These are phyloP conservation scores for Phytophthora crassamura DNA, from an alignment of 352 stramenopile genomes.

Conservation along the genomic window DNA sequence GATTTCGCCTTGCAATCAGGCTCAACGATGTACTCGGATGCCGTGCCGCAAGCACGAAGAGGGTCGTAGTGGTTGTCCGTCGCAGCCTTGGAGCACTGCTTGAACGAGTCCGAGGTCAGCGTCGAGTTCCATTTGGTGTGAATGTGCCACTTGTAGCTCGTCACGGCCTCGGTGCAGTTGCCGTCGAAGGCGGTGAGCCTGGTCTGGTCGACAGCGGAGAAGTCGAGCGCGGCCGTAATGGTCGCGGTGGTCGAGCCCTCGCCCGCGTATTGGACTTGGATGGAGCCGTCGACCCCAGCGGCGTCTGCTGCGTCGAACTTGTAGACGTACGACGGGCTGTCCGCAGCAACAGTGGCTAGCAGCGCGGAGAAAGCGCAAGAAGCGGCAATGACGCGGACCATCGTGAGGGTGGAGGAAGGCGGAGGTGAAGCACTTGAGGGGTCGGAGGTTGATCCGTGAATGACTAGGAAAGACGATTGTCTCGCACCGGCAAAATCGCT, in stretches of 20 bases:
- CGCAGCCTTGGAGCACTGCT: slow-evolving; percentile 34
- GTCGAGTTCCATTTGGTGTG: slow-evolving; percentile 47
- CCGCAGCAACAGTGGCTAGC: not conserved
- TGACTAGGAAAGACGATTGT: not conserved
- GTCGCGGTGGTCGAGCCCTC: slow-evolving; percentile 1
- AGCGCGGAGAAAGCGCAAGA: slow-evolving; percentile 4
- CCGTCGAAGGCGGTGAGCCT: slow-evolving; percentile 25
- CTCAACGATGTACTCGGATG: slow-evolving; percentile 39
- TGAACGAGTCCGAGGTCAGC: slow-evolving; percentile 36
- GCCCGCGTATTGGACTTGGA: slow-evolving; percentile 15
- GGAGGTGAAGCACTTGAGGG: not conserved
- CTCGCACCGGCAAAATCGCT: not conserved
- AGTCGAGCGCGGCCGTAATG: slow-evolving; percentile 26
- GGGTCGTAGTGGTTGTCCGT: slow-evolving; percentile 62
- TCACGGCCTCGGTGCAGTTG: slow-evolving; percentile 30
- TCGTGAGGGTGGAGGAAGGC: not conserved
- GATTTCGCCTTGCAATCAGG: no score
- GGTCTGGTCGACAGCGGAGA: slow-evolving; percentile 11
- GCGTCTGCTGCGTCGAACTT: slow-evolving; percentile 15
- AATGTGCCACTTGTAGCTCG: slow-evolving; percentile 50
- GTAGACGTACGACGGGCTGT: slow-evolving; percentile 16
- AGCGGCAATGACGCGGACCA: slow-evolving; percentile 8
- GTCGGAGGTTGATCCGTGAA: slow-evolving; percentile 29
- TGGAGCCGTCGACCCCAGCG: slow-evolving; percentile 9
- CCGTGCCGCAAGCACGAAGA: slow-evolving; percentile 41